Conservation (phyloP, 73 alveolate species). For the Tetrahymena borealis region DNA sequence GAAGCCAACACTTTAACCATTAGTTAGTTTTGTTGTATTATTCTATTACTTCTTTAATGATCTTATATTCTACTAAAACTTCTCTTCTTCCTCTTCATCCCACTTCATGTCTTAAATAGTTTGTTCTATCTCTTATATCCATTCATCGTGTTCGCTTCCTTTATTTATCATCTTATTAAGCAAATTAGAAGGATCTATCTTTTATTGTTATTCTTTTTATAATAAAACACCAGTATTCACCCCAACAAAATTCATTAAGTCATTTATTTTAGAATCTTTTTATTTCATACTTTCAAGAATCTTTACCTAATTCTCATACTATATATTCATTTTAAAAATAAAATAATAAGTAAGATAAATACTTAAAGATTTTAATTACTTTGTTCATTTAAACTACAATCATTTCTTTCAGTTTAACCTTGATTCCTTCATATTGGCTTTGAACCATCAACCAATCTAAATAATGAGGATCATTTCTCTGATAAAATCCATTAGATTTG, state of each 20-base stretch:
- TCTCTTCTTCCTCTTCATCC: background rate
- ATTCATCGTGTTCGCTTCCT: background rate
- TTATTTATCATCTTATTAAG: background rate
- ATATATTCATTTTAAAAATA: too few relatives aligned
- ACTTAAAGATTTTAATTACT: too few relatives aligned
- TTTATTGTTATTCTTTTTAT: background rate
- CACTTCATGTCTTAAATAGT: background rate
- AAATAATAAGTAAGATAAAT: too few relatives aligned
- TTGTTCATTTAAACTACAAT: background rate
- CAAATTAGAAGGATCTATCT: background rate
- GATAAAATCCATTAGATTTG: background rate
- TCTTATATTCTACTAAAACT: slow-evolving; percentile 2
- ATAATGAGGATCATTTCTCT: background rate
- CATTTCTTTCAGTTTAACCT: background rate
- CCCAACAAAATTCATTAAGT: background rate
- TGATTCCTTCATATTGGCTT: background rate
- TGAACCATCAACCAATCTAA: background rate
- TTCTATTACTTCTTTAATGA: background rate
- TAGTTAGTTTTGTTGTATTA: background rate
- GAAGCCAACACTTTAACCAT: background rate
- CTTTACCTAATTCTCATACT: background rate
- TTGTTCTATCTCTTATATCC: background rate
- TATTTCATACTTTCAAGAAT: background rate
- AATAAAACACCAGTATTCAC: background rate
- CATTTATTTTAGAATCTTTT: background rate